Evolutionary conservation across 2,329 filamentous ascomycete genomes (phyloP).

Genomic region (Nectriaceae sp.): DNA sequence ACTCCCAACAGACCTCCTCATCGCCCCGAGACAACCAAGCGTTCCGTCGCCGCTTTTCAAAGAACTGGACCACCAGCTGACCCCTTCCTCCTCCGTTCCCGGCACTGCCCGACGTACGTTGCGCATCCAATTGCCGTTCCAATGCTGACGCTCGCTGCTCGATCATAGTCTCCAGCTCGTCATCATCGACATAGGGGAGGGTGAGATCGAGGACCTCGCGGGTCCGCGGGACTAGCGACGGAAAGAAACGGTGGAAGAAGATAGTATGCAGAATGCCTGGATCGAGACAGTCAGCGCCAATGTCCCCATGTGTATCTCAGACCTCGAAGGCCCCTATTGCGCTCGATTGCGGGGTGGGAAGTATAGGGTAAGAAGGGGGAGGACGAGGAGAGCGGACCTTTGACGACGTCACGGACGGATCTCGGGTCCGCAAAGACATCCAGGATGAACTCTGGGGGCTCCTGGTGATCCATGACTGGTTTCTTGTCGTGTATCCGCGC

Average conservation of each 20-base stretch:
- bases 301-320: too few relatives aligned
- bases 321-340: too few relatives aligned
- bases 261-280: constrained; percentile 91
- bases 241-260: constrained; percentile 98
- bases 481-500: constrained; percentile 20
- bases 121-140: constrained; percentile 72
- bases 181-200: constrained; percentile 85
- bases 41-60: constrained; percentile 86
- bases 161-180: constrained; percentile 90
- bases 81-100: constrained; percentile 57
- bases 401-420: constrained; percentile 88
- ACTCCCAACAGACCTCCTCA: constrained; percentile 96
- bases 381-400: constrained; percentile 60
- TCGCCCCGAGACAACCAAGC: constrained; percentile 78
- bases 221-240: constrained; percentile 76
- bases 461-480: constrained; percentile 49
- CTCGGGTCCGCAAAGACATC: constrained; percentile 91
- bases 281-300: not conserved
- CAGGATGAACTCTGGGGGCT: constrained; percentile 84
- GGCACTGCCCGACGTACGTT: constrained; percentile 43
- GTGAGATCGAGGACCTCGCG: constrained; percentile 90
- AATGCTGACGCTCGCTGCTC: constrained; percentile 82
- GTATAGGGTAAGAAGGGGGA: constrained; percentile 24
- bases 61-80: constrained; percentile 86
- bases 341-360: constrained; percentile 15